Conservation (phyloP, 768 basidiomycete species). For the Holtermannia corniformis region DNA sequence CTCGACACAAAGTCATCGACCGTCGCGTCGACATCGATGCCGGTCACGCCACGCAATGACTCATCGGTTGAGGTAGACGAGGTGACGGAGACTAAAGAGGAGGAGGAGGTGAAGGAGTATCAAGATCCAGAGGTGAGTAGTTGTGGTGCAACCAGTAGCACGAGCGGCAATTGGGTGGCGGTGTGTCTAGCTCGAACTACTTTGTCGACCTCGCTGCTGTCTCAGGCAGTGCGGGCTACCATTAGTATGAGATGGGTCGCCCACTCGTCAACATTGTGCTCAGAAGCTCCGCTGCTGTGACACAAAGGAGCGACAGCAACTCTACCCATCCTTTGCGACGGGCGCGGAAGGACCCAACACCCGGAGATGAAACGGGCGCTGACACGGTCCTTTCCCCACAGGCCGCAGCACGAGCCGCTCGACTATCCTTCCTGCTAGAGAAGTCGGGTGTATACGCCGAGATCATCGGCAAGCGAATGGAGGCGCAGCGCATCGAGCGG, state of each 20-base stretch:
- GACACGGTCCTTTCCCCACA: slow-evolving; percentile 11
- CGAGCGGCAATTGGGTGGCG: too few species aligned
- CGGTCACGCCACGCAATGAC: slow-evolving; percentile 8
- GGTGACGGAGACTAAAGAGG: neutral
- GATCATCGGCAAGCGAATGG: slow-evolving; percentile 66
- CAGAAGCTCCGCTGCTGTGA: too few species aligned
- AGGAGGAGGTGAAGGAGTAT: neutral
- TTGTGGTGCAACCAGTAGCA: too few species aligned
- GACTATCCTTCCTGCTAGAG: slow-evolving; percentile 52
- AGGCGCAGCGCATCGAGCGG: slow-evolving; percentile 42
- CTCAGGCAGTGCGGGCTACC: too few species aligned
- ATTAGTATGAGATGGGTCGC: too few species aligned
- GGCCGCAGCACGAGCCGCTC: slow-evolving; percentile 22
- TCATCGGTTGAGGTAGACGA: slow-evolving; percentile 1
- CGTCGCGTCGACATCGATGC: slow-evolving; percentile 16
- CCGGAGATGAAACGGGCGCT: too few species aligned
- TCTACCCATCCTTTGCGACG: too few species aligned
- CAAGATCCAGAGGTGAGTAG: slow-evolving; percentile 2
- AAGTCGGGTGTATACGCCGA: slow-evolving; percentile 67
- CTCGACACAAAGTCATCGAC: slow-evolving; percentile 10
- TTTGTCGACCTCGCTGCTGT: too few species aligned
- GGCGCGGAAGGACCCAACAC: too few species aligned
- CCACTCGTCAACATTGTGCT: too few species aligned
- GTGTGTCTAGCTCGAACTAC: too few species aligned
- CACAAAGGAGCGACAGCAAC: too few species aligned